Evolutionary conservation across 176 grass and related monocot genomes (phyloP), one percentile per base, ranked within the genome.

Genomic region (Melocanna baccifera): DNA sequence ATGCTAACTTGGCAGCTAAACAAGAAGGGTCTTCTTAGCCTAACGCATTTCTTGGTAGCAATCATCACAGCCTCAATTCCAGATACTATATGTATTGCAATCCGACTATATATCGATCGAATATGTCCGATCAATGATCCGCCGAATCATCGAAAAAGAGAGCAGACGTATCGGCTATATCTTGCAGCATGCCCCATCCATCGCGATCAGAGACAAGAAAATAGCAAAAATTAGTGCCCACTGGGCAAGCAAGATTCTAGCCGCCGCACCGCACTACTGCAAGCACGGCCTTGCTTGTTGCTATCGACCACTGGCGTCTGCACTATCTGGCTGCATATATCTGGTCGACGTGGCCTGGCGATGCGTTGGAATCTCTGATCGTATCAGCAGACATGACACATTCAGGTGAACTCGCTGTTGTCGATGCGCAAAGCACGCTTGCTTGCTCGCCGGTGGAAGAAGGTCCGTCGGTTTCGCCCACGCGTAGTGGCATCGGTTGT

Each of bases 371-470:
- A 87, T 87, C 74, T 87, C 48, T 61, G 84, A 73, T 87, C 84
- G 67, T 90, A 86, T 83, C 84, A 7, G 58, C 67, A 68, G 89
- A 87, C 58, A 59, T 59, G 89, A 83, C 84, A 62, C 47, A 47
- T 48, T 67, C 71, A 9, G 72, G 20, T 20, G 75, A 71, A 71
- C 23, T 57, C 40, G 67, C 0, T 59, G 5, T 11, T 22, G 76
- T 4, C 53, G 47, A 28, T 69, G 85, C 39, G 5, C 81, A 7
- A 78, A 30, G 56, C 66, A 25, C 18, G 36, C 76, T 53, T 40
- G 79, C 30, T 36, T 18, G 29, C 26, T 62, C 66, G 52, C 62
- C 36, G 46, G 70, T 55, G 41, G 42, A 42, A 73, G 42, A 14
- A 7, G 66, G n/a, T 34, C 69, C 47, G 22, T 57, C 36, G 18